Evolutionary conservation across 1,139 yeast genomes (phyloP), one percentile per base, ranked within the genome.

Genomic region (Pneumocystis sp.): DNA sequence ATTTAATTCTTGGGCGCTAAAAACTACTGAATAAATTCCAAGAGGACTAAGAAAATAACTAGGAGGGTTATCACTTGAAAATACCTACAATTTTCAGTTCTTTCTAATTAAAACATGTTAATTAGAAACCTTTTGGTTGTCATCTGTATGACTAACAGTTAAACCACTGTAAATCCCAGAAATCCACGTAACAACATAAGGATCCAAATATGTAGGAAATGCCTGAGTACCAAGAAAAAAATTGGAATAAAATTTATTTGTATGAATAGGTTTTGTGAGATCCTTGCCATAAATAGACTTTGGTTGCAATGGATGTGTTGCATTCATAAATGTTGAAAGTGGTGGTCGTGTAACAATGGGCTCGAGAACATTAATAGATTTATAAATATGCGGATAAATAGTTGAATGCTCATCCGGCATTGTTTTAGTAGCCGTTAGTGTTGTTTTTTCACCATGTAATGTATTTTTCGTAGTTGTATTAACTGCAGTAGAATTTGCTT

Each of bases 231-330:
- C 84, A 45, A 86, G 76, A 71, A 84, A 75, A 74, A 86, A 75
- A 73, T 87, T 86, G 63, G 82, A 81, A 74, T 82, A 86, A 75
- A 86, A 87, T 74, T 86, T 86, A 78, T 87, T 86, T 57, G 93
- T 87, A 70, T 83, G 82, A 67, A 80, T 73, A 6, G 75, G 71
- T 25, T 25, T 50, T 25, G 8, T 15, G 21, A 50, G 57, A 19
- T 50, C 57, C 0, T 4, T 4, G 8, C 12, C 34, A 8, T 25
- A 2, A 12, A 50, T 50, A 50, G 57, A 50, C 21, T 21, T 21
- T 50, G 57, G 57, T 10, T 25, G 31, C 12, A 50, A 31, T 50
- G 57, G 29, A 25, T 29, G 29, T 10, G 21, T 25, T 15, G 10
- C 4, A 12, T 15, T 3, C 7, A 12, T 12, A 50, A 50, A 50